These are phyloP conservation scores for Colletotrichum graminicola DNA, from an alignment of 2,329 filamentous ascomycete species.

Conservation along the genomic window DNA sequence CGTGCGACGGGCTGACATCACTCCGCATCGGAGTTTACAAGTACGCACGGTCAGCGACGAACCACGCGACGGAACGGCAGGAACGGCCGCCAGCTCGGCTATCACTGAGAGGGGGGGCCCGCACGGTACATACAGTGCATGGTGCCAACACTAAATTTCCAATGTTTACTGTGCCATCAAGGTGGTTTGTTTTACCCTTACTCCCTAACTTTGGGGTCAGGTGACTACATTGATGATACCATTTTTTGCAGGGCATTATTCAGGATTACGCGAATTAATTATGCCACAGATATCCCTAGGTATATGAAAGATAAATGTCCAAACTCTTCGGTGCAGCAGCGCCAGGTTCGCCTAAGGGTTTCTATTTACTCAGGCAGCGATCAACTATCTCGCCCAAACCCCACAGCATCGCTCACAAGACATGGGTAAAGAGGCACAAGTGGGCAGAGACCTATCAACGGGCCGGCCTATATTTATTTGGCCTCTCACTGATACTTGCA, in stretches of 20 bases:
- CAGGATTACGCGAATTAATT: neutral
- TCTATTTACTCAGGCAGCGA: no score
- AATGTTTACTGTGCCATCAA: neutral
- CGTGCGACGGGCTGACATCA: conserved; percentile 44
- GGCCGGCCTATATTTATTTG: accelerated
- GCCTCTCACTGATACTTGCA: neutral
- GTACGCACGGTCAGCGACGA: conserved; percentile 27
- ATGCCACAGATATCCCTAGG: neutral
- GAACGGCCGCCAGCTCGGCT: conserved; percentile 13
- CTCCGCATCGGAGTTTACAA: conserved; percentile 38
- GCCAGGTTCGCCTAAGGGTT: no score
- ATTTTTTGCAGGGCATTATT: neutral
- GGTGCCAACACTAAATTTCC: accelerated
- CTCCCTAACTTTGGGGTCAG: neutral
- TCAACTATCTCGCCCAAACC: no score
- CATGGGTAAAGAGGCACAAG: no score
- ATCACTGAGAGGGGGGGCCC: neutral
- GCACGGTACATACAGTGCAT: neutral
- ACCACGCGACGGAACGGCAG: conserved; percentile 21
- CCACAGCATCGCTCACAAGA: neutral
- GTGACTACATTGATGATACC: neutral
- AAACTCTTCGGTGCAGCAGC: neutral
- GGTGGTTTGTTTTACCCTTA: neutral
- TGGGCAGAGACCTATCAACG: neutral
- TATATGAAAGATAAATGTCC: neutral